Base-by-base conservation (phyloP, 352 stramenopile genomes). In the Aphanomyces cochlioides region DNA sequence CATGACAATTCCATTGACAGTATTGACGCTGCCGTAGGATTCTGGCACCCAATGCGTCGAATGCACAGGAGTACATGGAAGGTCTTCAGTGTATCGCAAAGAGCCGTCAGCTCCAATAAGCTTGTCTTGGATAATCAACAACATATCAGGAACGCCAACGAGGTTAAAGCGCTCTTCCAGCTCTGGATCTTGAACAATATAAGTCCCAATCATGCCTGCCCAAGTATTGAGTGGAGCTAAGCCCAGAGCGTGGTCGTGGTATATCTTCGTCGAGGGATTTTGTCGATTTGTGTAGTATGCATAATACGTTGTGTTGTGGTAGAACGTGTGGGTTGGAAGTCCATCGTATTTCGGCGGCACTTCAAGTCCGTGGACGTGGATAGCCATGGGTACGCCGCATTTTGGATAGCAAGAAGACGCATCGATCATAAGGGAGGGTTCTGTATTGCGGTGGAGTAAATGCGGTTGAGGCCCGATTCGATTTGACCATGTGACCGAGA, bases 1-100 rank as follows among this genome's bases (percentile, higher is more conserved):
- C 84, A 90, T 92, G 8, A 92, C 80, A 7, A 88, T 78, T 19
- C 81, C 84, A 67, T 92, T 90, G 50, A 90, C 81, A 4, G 77
- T 60, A 72, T 92, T 90, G 34, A 88, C 77, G 1, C 79, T 78
- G 28, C 84, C 84, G 39, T 76, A 92, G 5, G 79, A 85, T 69
- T 90, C 82, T 3, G 82, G 80, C 6, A 90, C 75, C 84, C 82
- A 90, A 13, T 75, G 40, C 2, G 79, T 89, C 36, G 73, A 72
- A 5, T 69, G 67, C 2, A 77, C 66, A 7, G 79, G 75, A 40
- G 76, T 75, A 60, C 82, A 92, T 58, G 80, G 85, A 12, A 70
- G 43, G 56, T 88, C 80, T 38, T 88, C 79, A 72, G 84, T 88
- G 78, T 92, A 92, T 72, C 85, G 77, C 47, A 92, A 61, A 37